Conservation (phyloP, 2,329 filamentous ascomycete species). For the Colletotrichum plurivorum region DNA sequence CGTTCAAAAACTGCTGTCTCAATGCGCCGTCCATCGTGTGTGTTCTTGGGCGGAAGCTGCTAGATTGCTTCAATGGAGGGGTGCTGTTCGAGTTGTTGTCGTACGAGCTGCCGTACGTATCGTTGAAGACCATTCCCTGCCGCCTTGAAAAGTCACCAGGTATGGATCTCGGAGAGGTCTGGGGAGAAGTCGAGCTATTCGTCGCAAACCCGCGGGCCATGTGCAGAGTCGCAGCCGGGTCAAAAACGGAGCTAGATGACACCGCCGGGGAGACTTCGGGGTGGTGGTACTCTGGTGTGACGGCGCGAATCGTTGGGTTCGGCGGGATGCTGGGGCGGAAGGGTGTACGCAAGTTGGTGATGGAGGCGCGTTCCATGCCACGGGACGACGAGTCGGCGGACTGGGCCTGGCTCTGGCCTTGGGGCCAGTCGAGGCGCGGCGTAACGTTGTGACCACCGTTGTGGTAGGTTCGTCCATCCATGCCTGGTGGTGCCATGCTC, state of each 20-base stretch:
- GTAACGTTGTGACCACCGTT: constrained; percentile 54
- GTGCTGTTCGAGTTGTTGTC: constrained; percentile 62
- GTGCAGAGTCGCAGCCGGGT: constrained; percentile 30
- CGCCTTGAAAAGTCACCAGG: constrained; percentile 62
- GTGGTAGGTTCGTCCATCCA: constrained; percentile 59
- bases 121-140: constrained; percentile 74
- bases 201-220: constrained; percentile 46
- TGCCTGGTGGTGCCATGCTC: constrained; percentile 60
- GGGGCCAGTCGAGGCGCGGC: constrained; percentile 52
- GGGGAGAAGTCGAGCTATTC: constrained; percentile 55
- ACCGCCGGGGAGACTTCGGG: constrained; percentile 26
- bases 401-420: constrained; percentile 44
- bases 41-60: constrained; percentile 65
- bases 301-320: constrained; percentile 70
- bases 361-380: constrained; percentile 53
- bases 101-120: constrained; percentile 65
- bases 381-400: constrained; percentile 39
- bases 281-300: constrained; percentile 71
- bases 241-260: constrained; percentile 31
- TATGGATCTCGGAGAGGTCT: constrained; percentile 64
- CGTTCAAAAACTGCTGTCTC: constrained; percentile 59
- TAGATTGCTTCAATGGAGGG: constrained; percentile 47
- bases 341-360: constrained; percentile 52
- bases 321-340: constrained; percentile 49
- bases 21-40: constrained; percentile 71